phyloP scores from a whole-genome alignment of 2,329 filamentous ascomycete species.

The Didymella lethalis region DNA sequence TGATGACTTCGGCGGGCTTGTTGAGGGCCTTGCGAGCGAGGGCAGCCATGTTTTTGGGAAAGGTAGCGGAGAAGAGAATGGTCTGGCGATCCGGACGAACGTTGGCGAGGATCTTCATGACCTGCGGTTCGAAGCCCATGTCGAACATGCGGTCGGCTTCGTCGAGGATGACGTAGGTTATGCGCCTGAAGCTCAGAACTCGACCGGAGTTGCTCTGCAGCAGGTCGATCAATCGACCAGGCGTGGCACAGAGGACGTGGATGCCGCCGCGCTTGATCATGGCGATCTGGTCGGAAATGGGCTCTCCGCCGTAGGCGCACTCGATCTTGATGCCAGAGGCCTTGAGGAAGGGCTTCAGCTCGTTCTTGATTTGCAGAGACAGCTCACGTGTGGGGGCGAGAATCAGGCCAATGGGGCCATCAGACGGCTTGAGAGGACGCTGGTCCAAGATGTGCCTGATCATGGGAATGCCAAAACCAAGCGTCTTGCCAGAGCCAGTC shows the following conservation, averaged over 20 bases:
- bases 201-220: slow-evolving; percentile 92
- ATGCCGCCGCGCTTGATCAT: slow-evolving; percentile 95
- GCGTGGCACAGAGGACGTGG: slow-evolving; percentile 87
- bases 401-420: slow-evolving; percentile 87
- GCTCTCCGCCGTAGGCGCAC: slow-evolving; percentile 92
- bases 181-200: slow-evolving; percentile 86
- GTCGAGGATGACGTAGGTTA: slow-evolving; percentile 94
- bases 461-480: slow-evolving; percentile 95
- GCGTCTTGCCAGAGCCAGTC: slow-evolving; percentile 96
- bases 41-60: slow-evolving; percentile 91
- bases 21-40: slow-evolving; percentile 87
- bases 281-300: slow-evolving; percentile 97
- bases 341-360: slow-evolving; percentile 94
- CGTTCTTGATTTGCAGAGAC: slow-evolving; percentile 90
- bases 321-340: slow-evolving; percentile 84
- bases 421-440: slow-evolving; percentile 77
- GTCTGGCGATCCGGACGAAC: slow-evolving; percentile 92
- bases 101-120: slow-evolving; percentile 94
- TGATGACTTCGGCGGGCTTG: slow-evolving; percentile 87
- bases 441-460: slow-evolving; percentile 98
- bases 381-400: slow-evolving; percentile 95
- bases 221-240: slow-evolving; percentile 94
- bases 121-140: slow-evolving; percentile 98
- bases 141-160: slow-evolving; percentile 99
- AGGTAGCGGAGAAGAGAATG: slow-evolving; percentile 94